Base-by-base conservation (phyloP, 345 rosid species). In the Syzygium oleosum region DNA sequence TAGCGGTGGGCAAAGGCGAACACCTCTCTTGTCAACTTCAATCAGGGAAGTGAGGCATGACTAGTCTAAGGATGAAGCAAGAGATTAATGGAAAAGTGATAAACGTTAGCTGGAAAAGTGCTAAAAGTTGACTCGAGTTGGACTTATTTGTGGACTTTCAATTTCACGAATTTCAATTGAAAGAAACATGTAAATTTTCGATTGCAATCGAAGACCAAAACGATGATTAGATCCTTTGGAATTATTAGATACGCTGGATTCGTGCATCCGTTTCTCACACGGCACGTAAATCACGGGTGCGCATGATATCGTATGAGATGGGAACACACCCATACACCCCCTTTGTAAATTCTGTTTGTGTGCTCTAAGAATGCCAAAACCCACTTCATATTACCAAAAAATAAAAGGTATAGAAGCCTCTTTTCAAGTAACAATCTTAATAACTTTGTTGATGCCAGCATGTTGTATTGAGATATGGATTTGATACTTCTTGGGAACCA, bases 221-320 rank as follows among this genome's bases (percentile, higher is more conserved):
- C 6, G n/a, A 58, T 23, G n/a, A 23, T 23, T 58, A 58, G 63
- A 58, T 23, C 25, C 63, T 27, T n/a, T n/a, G n/a, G n/a, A n/a
- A n/a, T n/a, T n/a, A 12, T 58, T 58, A 27, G n/a, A 58, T 58
- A 58, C 2, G 29, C 11, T 10, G 6, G n/a, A 27, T 58, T 12
- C 29, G 13, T 5, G 63, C 63, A 58, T 58, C n/a, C 14, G 14
- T 58, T 58, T 0, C 63, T 58, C 6, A 4, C 63, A 58, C 6
- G 29, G 13, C n/a, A 58, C 0, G 0, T 58, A 58, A 9, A 58
- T 58, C 0, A 25, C 0, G 4, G 29, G 29, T 58, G n/a, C 63
- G 2, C 63, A 23, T 9, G 63, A 23, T 12, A 58, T 4, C n/a
- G 10, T 58, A 58, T 58, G n/a, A 10, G 25, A 58, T 25, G 25